phyloP scores from a whole-genome alignment of 208 protist genomes.

The Leishmania gerbilli region DNA sequence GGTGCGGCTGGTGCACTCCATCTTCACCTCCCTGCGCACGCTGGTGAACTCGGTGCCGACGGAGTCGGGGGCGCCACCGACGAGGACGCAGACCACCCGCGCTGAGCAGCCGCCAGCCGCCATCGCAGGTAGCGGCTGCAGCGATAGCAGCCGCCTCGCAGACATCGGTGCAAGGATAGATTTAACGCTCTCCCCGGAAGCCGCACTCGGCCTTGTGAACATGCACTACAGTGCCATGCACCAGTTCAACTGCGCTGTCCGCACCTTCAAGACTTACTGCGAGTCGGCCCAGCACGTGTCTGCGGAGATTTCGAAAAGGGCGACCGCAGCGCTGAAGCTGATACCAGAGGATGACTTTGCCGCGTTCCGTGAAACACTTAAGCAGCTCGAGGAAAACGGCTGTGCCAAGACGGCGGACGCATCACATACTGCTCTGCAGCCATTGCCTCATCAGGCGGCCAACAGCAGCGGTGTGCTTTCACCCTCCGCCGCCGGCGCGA shows the following conservation, averaged over 20 bases:
- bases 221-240: conserved; percentile 28
- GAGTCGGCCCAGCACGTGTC: conserved; percentile 1
- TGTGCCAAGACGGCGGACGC: not conserved
- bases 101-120: not conserved
- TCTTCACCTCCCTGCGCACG: conserved; percentile 14
- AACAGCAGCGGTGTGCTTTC: not conserved
- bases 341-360: conserved; percentile 14
- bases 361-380: conserved; percentile 6
- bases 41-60: conserved; percentile 9
- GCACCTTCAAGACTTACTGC: conserved; percentile 16
- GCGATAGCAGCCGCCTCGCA: not conserved
- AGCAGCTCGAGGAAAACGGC: not conserved
- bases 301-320: not conserved
- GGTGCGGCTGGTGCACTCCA: conserved; percentile 19
- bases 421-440: not conserved
- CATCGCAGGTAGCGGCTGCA: not conserved
- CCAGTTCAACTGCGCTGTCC: conserved; percentile 36
- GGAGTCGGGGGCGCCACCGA: not conserved
- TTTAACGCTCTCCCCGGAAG: conserved; percentile 3
- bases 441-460: not conserved
- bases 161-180: not conserved
- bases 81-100: too few relatives aligned
- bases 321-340: conserved; percentile 16
- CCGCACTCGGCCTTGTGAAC: conserved; percentile 1
- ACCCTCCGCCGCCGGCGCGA: not conserved